Evolutionary conservation across 352 stramenopile species (phyloP).

Genomic region (Globisporangium carolinianum): DNA sequence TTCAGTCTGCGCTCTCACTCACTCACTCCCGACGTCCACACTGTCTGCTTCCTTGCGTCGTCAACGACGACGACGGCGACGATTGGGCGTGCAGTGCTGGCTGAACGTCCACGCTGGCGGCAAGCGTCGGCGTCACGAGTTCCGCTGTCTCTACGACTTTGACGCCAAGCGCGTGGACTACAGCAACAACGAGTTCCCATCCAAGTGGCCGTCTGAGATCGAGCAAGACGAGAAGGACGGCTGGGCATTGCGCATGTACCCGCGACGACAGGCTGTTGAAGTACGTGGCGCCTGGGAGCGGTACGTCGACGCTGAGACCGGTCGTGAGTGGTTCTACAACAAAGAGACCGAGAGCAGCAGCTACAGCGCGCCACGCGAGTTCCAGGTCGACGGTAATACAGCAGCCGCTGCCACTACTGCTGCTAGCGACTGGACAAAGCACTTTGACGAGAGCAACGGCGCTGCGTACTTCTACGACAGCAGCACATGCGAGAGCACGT

Average conservation of each 20-base stretch:
- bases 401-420: background rate
- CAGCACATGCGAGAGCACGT: conserved; percentile 64
- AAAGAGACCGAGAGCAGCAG: conserved; percentile 45
- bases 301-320: conserved; percentile 40
- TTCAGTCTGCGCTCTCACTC: too few relatives aligned
- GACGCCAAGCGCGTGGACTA: conserved; percentile 91
- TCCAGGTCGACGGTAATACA: background rate
- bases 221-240: conserved; percentile 83
- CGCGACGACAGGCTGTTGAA: conserved; percentile 34
- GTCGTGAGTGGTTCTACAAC: conserved; percentile 71
- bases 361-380: conserved; percentile 34
- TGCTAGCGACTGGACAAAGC: conserved; percentile 44
- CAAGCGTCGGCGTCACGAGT: conserved; percentile 69
- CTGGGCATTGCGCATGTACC: conserved; percentile 60
- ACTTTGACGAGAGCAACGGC: conserved; percentile 52
- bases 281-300: conserved; percentile 45
- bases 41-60: too few relatives aligned
- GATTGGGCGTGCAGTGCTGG: conserved; percentile 54
- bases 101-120: conserved; percentile 82
- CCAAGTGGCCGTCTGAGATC: conserved; percentile 86
- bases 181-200: conserved; percentile 86
- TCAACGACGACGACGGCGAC: too few relatives aligned
- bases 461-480: conserved; percentile 61
- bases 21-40: too few relatives aligned
- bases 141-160: conserved; percentile 88